Evolutionary conservation across 2,329 filamentous ascomycete genomes (phyloP).

Genomic region (Cladophialophora immunda): DNA sequence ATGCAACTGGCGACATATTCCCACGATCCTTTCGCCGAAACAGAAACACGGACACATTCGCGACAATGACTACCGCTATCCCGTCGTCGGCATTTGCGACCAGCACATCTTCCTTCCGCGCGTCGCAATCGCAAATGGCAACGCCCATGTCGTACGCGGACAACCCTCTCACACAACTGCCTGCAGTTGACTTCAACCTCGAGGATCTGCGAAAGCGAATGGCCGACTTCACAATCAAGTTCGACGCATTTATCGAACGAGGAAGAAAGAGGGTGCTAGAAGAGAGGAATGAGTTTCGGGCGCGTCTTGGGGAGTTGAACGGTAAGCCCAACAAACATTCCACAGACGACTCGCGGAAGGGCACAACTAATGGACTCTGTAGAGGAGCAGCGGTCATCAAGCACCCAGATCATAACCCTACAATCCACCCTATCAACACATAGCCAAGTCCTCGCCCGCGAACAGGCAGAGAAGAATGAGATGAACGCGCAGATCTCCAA

Average conservation of each 20-base stretch:
- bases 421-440: conserved; percentile 52
- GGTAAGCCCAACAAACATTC: conserved; percentile 61
- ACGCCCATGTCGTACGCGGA: conserved; percentile 37
- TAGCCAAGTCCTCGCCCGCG: conserved; percentile 34
- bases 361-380: conserved; percentile 27
- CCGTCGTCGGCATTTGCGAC: conserved; percentile 32
- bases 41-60: not conserved
- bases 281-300: conserved; percentile 91
- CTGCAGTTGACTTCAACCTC: conserved; percentile 93
- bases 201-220: conserved; percentile 95
- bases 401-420: conserved; percentile 74
- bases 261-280: conserved; percentile 89
- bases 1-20: not conserved
- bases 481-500: conserved; percentile 68
- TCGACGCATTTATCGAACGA: conserved; percentile 93
- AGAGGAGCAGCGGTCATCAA: conserved; percentile 78
- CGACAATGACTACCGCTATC: conserved; percentile 33
- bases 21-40: not conserved
- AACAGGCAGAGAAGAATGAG: conserved; percentile 64
- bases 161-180: conserved; percentile 60
- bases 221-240: conserved; percentile 87
- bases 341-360: not conserved
- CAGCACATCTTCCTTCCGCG: conserved; percentile 40
- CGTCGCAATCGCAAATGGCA: conserved; percentile 37
- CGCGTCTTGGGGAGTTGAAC: conserved; percentile 88